Conservation (phyloP, 495 filamentous ascomycete species). For the Pyrenopolyporus hunteri region DNA sequence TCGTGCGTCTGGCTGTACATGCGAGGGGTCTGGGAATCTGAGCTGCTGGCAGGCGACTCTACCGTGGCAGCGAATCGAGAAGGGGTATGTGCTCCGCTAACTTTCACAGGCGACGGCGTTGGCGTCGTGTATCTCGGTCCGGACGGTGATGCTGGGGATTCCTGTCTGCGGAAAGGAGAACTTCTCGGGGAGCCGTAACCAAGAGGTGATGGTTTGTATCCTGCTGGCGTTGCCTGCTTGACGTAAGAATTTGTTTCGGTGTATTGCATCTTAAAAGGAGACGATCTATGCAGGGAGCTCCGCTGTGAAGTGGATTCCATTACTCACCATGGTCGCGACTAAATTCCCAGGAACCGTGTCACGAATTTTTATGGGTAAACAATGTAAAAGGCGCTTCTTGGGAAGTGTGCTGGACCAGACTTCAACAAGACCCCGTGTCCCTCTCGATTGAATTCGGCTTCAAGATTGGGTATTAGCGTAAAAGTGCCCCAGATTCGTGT, state of each 20-base stretch:
- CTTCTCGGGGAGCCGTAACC: constrained; percentile 71
- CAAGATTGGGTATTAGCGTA: background rate
- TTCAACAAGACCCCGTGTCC: background rate
- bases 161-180: constrained; percentile 76
- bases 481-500: background rate
- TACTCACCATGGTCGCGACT: constrained; percentile 36
- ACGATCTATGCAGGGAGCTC: constrained; percentile 35
- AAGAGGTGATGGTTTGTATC: constrained; percentile 75
- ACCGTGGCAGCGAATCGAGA: constrained; percentile 48
- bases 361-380: constrained; percentile 17
- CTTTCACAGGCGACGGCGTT: constrained; percentile 52
- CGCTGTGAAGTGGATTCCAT: constrained; percentile 34
- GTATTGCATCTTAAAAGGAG: constrained; percentile 9
- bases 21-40: constrained; percentile 52
- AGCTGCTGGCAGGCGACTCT: constrained; percentile 36
- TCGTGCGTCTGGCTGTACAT: constrained; percentile 40
- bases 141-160: constrained; percentile 57
- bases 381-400: constrained; percentile 8
- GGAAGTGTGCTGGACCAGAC: background rate
- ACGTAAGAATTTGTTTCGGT: constrained; percentile 24
- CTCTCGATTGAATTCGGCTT: no score
- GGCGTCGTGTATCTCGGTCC: constrained; percentile 57
- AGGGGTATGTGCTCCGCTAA: constrained; percentile 40
- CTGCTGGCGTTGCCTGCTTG: constrained; percentile 53
- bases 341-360: constrained; percentile 27